Percentiles rank a stretch among this genome's conserved stretches.
phyloP scores from a whole-genome alignment of 73 alveolate species.

The Uronychia binucleata region DNA sequence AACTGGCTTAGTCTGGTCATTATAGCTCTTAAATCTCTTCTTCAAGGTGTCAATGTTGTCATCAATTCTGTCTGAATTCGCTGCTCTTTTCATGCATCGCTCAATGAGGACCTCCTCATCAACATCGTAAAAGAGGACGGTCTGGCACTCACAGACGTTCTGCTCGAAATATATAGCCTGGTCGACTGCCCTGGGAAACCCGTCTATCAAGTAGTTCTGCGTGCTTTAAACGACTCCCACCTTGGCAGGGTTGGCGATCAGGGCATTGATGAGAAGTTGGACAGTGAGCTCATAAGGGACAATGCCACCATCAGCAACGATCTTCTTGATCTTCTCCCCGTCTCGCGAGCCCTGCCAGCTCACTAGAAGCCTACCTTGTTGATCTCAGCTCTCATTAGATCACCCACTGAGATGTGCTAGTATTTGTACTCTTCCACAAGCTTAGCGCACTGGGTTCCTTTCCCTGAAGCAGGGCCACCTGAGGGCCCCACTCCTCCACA shows the following conservation, averaged over 20 bases:
- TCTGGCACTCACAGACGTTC: slow-evolving; percentile 56
- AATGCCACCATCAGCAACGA: slow-evolving; percentile 26
- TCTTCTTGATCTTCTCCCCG: slow-evolving; percentile 48
- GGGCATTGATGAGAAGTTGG: slow-evolving; percentile 21
- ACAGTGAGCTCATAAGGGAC: slow-evolving; percentile 33
- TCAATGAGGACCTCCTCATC: slow-evolving; percentile 81
- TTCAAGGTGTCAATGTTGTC: slow-evolving; percentile 33
- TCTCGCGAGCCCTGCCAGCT: slow-evolving; percentile 8
- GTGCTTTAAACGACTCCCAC: not conserved
- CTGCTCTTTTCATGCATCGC: slow-evolving; percentile 84
- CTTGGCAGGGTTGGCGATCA: slow-evolving; percentile 46
- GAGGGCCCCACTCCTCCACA: no score
- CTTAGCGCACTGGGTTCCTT: slow-evolving; percentile 59
- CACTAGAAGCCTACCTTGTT: slow-evolving; percentile 1
- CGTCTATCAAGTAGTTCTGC: slow-evolving; percentile 43
- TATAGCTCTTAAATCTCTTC: slow-evolving; percentile 7
- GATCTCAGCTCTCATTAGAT: slow-evolving; percentile 45
- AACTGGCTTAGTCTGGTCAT: slow-evolving; percentile 42
- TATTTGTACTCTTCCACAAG: slow-evolving; percentile 56
- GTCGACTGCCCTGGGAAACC: slow-evolving; percentile 44
- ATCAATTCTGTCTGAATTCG: slow-evolving; percentile 72
- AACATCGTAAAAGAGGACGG: slow-evolving; percentile 84
- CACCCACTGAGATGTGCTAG: slow-evolving; percentile 49
- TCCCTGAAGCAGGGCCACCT: slow-evolving; percentile 60
- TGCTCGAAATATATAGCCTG: slow-evolving; percentile 30